These are phyloP conservation scores for Neurospora terricola DNA, from an alignment of 495 filamentous ascomycete species.

Conservation along the genomic window DNA sequence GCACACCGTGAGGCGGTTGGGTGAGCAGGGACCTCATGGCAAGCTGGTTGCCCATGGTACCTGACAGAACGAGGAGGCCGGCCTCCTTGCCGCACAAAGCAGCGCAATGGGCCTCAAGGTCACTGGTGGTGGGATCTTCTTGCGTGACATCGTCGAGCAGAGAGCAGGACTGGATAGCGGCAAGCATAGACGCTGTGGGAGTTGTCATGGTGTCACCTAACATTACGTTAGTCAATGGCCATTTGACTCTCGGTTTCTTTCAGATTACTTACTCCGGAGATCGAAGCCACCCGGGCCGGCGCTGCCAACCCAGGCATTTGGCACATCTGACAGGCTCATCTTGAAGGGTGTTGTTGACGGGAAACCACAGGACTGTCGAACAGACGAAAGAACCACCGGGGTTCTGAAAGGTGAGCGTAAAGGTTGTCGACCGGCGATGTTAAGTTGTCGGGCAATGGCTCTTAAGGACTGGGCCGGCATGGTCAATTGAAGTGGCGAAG, in stretches of 20 bases:
- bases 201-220: conserved; percentile 80
- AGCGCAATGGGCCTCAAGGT: conserved; percentile 62
- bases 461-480: neutral
- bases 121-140: conserved; percentile 69
- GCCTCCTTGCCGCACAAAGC: conserved; percentile 61
- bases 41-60: conserved; percentile 87
- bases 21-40: conserved; percentile 55
- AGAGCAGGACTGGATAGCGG: conserved; percentile 46
- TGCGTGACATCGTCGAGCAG: conserved; percentile 76
- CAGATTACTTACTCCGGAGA: conserved; percentile 29
- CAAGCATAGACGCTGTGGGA: conserved; percentile 73
- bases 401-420: neutral
- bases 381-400: neutral
- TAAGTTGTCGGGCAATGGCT: neutral
- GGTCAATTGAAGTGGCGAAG: neutral
- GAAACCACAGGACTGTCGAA: neutral
- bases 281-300: conserved; percentile 32
- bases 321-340: neutral
- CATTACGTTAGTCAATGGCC: neutral
- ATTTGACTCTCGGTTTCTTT: too few relatives aligned
- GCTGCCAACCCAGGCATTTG: conserved; percentile 30
- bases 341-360: neutral
- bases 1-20: conserved; percentile 60
- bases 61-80: conserved; percentile 69
- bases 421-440: neutral